Percentiles rank a stretch among this genome's conserved stretches.
Evolutionary conservation across 495 filamentous ascomycete species (phyloP).

Genomic region (Glarea lozoyensis): DNA sequence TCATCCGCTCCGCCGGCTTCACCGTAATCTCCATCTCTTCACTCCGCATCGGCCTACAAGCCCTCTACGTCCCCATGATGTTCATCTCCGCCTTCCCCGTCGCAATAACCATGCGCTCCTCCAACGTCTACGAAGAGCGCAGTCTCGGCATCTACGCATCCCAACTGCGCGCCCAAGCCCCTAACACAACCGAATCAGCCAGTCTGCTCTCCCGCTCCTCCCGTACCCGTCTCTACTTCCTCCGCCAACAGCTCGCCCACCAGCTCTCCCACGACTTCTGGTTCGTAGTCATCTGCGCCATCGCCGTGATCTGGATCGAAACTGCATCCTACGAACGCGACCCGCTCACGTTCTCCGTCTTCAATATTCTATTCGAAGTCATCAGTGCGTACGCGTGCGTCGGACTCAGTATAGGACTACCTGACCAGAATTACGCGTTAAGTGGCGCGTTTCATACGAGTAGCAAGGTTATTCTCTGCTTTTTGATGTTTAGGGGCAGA

Average conservation of each 20-base stretch:
- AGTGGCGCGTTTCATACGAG: slow-evolving; percentile 60
- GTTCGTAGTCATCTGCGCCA: slow-evolving; percentile 69
- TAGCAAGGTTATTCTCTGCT: slow-evolving; percentile 69
- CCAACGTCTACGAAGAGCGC: slow-evolving; percentile 60
- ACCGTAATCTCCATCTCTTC: slow-evolving; percentile 67
- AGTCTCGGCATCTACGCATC: slow-evolving; percentile 60
- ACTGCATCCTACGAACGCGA: slow-evolving; percentile 53
- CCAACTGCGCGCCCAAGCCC: slow-evolving; percentile 6
- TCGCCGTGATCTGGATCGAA: slow-evolving; percentile 70
- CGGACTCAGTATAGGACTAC: slow-evolving; percentile 66
- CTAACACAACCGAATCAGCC: neutral
- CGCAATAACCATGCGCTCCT: slow-evolving; percentile 60
- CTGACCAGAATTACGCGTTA: slow-evolving; percentile 60
- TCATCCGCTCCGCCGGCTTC: slow-evolving; percentile 77
- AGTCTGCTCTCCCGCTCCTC: too few relatives aligned
- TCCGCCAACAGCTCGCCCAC: slow-evolving; percentile 61
- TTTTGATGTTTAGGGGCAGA: slow-evolving; percentile 68
- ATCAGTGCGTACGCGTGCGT: slow-evolving; percentile 79
- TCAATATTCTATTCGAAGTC: slow-evolving; percentile 81
- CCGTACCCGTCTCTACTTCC: slow-evolving; percentile 28
- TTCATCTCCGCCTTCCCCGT: slow-evolving; percentile 75
- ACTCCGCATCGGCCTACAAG: slow-evolving; percentile 63
- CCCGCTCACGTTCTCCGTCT: slow-evolving; percentile 64
- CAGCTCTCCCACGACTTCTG: slow-evolving; percentile 83
- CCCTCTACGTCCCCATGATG: slow-evolving; percentile 88